phyloP scores from a whole-genome alignment of 768 basidiomycete genomes.

The Lactarius trivialis region DNA sequence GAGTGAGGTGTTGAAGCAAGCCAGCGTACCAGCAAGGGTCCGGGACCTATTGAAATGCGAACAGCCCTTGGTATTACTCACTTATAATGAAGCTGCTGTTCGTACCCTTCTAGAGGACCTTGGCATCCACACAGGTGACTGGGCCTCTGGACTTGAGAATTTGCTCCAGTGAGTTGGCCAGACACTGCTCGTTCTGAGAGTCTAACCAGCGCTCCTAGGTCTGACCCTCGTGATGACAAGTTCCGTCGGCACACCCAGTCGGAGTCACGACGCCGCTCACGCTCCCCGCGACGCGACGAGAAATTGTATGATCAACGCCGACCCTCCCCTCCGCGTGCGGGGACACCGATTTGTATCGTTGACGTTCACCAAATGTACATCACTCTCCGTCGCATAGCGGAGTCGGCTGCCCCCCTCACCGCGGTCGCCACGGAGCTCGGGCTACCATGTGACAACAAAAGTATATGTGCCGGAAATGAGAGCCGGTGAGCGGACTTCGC shows the following conservation, averaged over 20 bases:
- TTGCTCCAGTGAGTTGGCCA: constrained; percentile 14
- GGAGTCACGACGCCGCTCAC: constrained; percentile 16
- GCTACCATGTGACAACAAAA: constrained; percentile 3
- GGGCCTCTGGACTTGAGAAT: constrained; percentile 7
- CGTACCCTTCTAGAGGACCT: constrained; percentile 6
- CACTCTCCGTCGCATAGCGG: constrained; percentile 14
- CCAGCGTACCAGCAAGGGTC: constrained; percentile 1
- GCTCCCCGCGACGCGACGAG: constrained; percentile 16
- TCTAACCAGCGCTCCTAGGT: not conserved
- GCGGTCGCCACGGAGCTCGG: constrained; percentile 16
- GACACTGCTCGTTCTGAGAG: not conserved
- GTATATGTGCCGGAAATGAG: constrained; percentile 23
- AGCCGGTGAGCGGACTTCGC: constrained; percentile 14
- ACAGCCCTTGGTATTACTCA: constrained; percentile 13
- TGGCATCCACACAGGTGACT: not conserved
- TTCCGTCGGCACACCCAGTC: not conserved
- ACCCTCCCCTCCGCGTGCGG: constrained; percentile 7
- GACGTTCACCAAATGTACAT: constrained; percentile 19
- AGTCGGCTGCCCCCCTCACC: constrained; percentile 3
- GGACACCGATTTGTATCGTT: constrained; percentile 3
- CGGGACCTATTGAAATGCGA: constrained; percentile 7
- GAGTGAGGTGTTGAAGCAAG: constrained; percentile 12
- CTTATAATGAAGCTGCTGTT: constrained; percentile 7
- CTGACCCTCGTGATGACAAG: not conserved
- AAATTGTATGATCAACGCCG: not conserved